Conservation (phyloP, 83 land plant species). For the Picea abies region DNA sequence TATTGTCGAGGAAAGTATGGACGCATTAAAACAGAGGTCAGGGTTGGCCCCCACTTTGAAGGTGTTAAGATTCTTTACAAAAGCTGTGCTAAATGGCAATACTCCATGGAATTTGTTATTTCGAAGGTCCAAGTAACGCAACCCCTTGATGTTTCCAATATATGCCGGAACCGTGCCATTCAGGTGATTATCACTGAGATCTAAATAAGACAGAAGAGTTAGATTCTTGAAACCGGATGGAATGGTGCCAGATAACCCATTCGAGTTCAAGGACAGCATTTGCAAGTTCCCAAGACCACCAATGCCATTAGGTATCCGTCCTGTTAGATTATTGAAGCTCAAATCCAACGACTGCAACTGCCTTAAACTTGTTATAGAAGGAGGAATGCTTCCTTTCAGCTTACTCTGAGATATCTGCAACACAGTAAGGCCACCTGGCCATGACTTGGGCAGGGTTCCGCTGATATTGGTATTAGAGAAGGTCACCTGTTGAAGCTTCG, state of each 20-base stretch:
- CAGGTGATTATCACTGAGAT: slow-evolving; percentile 15
- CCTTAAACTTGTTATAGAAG: not conserved
- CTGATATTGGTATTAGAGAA: slow-evolving; percentile 16
- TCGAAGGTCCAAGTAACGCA: slow-evolving; percentile 15
- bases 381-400: not conserved
- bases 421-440: slow-evolving; percentile 7
- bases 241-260: slow-evolving; percentile 24
- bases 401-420: not conserved
- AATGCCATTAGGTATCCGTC: too few species aligned
- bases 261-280: slow-evolving; percentile 13
- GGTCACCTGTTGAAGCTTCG: slow-evolving; percentile 4
- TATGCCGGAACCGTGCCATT: slow-evolving; percentile 24
- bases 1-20: too few species aligned
- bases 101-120: slow-evolving; percentile 15
- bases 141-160: not conserved
- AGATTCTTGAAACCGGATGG: not conserved
- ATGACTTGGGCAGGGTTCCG: slow-evolving; percentile 17
- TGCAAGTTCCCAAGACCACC: not conserved
- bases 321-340: too few species aligned
- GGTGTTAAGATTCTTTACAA: not conserved
- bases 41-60: too few species aligned
- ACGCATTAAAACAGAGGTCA: too few species aligned
- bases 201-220: slow-evolving; percentile 2
- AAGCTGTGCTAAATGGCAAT: not conserved
- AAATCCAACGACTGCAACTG: not conserved